Percentiles rank a stretch among this genome's conserved stretches.
These are phyloP conservation scores for Sugiyamaella floridensis DNA, from an alignment of 805 yeast genomes.

Conservation along the genomic window DNA sequence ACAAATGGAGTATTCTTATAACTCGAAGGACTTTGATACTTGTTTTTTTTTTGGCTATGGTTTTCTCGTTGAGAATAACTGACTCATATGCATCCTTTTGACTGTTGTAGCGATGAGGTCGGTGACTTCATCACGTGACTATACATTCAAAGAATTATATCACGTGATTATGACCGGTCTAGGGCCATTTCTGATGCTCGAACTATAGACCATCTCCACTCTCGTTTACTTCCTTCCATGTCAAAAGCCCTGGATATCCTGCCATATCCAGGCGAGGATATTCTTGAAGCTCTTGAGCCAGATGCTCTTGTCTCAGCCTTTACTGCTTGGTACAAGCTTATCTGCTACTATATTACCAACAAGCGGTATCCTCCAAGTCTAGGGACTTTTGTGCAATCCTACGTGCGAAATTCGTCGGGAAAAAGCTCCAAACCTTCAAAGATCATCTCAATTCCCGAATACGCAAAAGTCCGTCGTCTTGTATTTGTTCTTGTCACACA, in stretches of 20 bases:
- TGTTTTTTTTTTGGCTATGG: too few species aligned
- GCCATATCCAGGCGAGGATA: background rate
- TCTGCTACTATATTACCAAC: background rate
- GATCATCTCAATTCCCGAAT: background rate
- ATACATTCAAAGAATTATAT: too few species aligned
- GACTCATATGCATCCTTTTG: too few species aligned
- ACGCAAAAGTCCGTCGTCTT: background rate
- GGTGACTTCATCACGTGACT: too few species aligned
- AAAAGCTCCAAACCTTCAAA: background rate
- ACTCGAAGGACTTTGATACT: too few species aligned
- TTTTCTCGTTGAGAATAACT: too few species aligned
- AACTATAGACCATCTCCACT: background rate
- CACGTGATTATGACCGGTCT: conserved; percentile 3
- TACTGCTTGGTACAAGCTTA: background rate
- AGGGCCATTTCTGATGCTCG: background rate
- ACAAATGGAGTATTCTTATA: too few species aligned
- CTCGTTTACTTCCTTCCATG: background rate
- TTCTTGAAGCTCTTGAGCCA: background rate
- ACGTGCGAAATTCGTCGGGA: background rate
- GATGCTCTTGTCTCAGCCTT: background rate
- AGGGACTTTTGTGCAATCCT: background rate
- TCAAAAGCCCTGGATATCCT: background rate
- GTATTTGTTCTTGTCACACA: conserved; percentile 7
- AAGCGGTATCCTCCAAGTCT: conserved; percentile 2
- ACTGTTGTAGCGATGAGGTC: too few species aligned